Conservation (phyloP, 352 stramenopile genomes). For the Phytophthora fragariaefolia region DNA sequence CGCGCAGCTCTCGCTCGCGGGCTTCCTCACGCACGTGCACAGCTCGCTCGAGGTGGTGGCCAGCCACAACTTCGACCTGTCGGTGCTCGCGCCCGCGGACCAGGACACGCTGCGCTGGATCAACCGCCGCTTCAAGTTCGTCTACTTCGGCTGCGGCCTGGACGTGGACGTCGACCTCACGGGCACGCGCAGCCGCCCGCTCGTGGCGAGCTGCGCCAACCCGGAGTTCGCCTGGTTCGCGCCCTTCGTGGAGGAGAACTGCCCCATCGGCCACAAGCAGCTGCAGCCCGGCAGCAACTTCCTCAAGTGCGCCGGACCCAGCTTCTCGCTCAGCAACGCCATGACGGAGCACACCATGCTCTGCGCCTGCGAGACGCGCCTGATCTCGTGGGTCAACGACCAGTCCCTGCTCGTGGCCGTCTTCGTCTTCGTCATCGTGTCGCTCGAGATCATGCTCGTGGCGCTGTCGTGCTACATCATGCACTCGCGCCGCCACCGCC, state of each 20-base stretch:
- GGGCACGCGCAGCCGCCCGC: slow-evolving; percentile 32
- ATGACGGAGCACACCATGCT: slow-evolving; percentile 85
- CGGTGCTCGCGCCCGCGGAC: slow-evolving; percentile 57
- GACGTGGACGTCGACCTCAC: slow-evolving; percentile 71
- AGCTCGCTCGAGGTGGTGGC: slow-evolving; percentile 69
- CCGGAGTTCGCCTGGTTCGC: slow-evolving; percentile 76
- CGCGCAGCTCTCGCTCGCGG: slow-evolving; percentile 77
- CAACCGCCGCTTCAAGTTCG: slow-evolving; percentile 77
- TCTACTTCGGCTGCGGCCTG: slow-evolving; percentile 77
- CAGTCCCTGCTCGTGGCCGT: slow-evolving; percentile 79
- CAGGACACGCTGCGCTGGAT: slow-evolving; percentile 78
- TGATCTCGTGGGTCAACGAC: slow-evolving; percentile 84
- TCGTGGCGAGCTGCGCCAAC: slow-evolving; percentile 66
- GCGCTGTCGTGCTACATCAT: slow-evolving; percentile 86
- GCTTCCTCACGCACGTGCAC: slow-evolving; percentile 85
- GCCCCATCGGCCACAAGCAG: slow-evolving; percentile 63
- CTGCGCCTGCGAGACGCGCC: slow-evolving; percentile 79
- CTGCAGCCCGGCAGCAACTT: slow-evolving; percentile 67
- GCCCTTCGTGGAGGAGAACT: slow-evolving; percentile 74
- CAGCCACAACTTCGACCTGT: slow-evolving; percentile 75
- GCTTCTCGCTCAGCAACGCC: slow-evolving; percentile 65
- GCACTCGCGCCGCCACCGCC: slow-evolving; percentile 68
- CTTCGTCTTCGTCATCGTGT: slow-evolving; percentile 81
- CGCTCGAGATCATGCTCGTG: slow-evolving; percentile 84
- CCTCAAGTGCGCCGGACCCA: slow-evolving; percentile 67